These are phyloP conservation scores for Brettanomyces bruxellensis DNA, from an alignment of 805 yeast genomes.

Conservation along the genomic window DNA sequence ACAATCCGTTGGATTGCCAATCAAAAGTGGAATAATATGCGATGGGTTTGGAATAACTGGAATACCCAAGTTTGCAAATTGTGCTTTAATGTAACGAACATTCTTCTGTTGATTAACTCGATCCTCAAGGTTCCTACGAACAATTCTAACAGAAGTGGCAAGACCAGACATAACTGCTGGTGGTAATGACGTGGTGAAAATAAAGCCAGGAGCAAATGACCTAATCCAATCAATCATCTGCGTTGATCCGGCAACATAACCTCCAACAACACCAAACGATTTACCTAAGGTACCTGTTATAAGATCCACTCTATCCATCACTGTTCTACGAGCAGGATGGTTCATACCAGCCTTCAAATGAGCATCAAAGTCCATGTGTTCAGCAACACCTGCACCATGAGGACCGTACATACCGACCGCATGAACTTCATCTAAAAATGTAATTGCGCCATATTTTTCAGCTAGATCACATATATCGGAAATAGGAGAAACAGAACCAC, in stretches of 20 bases:
- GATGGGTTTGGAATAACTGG: constrained; percentile 98
- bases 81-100: constrained; percentile 75
- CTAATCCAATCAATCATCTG: constrained; percentile 89
- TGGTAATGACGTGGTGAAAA: constrained; percentile 93
- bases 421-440: constrained; percentile 96
- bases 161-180: constrained; percentile 99
- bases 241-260: constrained; percentile 87
- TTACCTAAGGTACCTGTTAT: constrained; percentile 97
- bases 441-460: constrained; percentile 93
- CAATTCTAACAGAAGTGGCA: constrained; percentile 76
- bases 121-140: constrained; percentile 65
- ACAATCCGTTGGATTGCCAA: constrained; percentile 91
- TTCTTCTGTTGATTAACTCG: constrained; percentile 79
- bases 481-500: constrained; percentile 95
- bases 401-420: constrained; percentile 99
- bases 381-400: constrained; percentile 99
- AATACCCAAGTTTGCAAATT: constrained; percentile 61
- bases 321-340: constrained; percentile 44
- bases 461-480: constrained; percentile 91
- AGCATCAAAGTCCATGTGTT: constrained; percentile 82
- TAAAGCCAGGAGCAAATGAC: constrained; percentile 94
- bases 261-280: constrained; percentile 96
- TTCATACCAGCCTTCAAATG: constrained; percentile 63
- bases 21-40: constrained; percentile 90
- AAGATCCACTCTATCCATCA: constrained; percentile 87